These are phyloP conservation scores for Amanita rimosa DNA, from an alignment of 768 basidiomycete genomes.

Conservation along the genomic window DNA sequence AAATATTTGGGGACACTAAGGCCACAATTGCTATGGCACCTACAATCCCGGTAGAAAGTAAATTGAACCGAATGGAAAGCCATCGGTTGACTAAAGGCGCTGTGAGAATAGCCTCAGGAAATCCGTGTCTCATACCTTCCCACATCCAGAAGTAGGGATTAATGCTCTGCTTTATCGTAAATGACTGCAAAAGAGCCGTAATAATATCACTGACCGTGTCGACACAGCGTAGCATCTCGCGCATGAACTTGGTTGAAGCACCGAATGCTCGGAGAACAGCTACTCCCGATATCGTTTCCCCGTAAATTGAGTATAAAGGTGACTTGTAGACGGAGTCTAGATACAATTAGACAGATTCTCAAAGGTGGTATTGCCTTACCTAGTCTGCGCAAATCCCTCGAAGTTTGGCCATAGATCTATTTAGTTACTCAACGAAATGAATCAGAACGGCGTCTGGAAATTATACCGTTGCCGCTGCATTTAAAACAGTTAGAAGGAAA, in stretches of 20 bases:
- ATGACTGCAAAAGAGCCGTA: not conserved
- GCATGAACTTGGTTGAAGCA: slow-evolving; percentile 74
- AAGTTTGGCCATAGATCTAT: slow-evolving; percentile 66
- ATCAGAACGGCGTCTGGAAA: not conserved
- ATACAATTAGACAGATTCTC: not conserved
- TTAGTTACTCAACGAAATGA: not conserved
- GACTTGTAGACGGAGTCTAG: slow-evolving; percentile 38
- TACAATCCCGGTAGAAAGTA: slow-evolving; percentile 61
- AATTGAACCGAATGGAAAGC: slow-evolving; percentile 80
- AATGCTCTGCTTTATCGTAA: slow-evolving; percentile 24
- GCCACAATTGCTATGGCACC: slow-evolving; percentile 62
- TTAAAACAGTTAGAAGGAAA: not conserved
- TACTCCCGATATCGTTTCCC: slow-evolving; percentile 32
- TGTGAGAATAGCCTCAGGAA: not conserved
- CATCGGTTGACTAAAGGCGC: slow-evolving; percentile 66
- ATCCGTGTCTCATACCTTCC: slow-evolving; percentile 38
- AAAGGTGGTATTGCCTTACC: slow-evolving; percentile 27
- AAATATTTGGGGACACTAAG: slow-evolving; percentile 58
- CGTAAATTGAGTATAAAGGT: slow-evolving; percentile 32
- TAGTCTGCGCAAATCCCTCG: slow-evolving; percentile 73
- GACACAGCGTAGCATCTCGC: slow-evolving; percentile 75
- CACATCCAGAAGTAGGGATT: slow-evolving; percentile 89
- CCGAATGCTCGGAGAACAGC: slow-evolving; percentile 71
- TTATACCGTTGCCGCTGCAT: slow-evolving; percentile 5
- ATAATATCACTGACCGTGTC: slow-evolving; percentile 48